A percentile compares a stretch with the other conserved stretches of the same genome.
These are phyloP conservation scores for Hypoxylon rickii DNA, from an alignment of 495 filamentous ascomycete species.

Conservation along the genomic window DNA sequence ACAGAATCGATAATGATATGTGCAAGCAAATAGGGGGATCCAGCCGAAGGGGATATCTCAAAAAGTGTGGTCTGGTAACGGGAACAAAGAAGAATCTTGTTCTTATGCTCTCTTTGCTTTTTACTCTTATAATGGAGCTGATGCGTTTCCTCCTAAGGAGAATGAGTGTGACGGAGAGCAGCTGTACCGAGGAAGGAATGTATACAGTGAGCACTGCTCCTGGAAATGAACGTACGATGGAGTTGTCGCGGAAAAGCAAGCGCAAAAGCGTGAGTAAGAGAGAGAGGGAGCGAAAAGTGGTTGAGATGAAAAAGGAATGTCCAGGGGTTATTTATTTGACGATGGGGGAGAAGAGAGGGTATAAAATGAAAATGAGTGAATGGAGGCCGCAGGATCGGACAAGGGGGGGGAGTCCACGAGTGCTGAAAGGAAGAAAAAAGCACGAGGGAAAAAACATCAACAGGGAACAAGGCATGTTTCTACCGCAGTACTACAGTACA, in stretches of 20 bases:
- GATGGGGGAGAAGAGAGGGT: conserved; percentile 3
- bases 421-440: background rate
- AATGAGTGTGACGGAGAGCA: conserved; percentile 37
- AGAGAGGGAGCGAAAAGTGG: conserved; percentile 14
- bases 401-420: background rate
- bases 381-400: conserved; percentile 20
- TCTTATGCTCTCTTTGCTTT: conserved; percentile 11
- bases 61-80: conserved; percentile 17
- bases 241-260: conserved; percentile 32
- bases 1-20: conserved; percentile 14
- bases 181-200: conserved; percentile 41
- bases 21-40: conserved; percentile 21
- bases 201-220: conserved; percentile 46
- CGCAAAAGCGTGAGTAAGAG: conserved; percentile 27
- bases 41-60: conserved; percentile 29
- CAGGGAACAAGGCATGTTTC: conserved; percentile 7
- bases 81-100: conserved; percentile 18
- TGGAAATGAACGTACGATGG: conserved; percentile 45
- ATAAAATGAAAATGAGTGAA: conserved; percentile 2
- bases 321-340: conserved; percentile 30
- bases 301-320: conserved; percentile 22
- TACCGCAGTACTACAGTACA: too few species aligned
- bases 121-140: conserved; percentile 12
- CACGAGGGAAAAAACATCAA: conserved; percentile 3
- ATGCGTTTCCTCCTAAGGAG: conserved; percentile 11